phyloP scores from a whole-genome alignment of 2,329 filamentous ascomycete genomes.

The Talaromyces sp. region DNA sequence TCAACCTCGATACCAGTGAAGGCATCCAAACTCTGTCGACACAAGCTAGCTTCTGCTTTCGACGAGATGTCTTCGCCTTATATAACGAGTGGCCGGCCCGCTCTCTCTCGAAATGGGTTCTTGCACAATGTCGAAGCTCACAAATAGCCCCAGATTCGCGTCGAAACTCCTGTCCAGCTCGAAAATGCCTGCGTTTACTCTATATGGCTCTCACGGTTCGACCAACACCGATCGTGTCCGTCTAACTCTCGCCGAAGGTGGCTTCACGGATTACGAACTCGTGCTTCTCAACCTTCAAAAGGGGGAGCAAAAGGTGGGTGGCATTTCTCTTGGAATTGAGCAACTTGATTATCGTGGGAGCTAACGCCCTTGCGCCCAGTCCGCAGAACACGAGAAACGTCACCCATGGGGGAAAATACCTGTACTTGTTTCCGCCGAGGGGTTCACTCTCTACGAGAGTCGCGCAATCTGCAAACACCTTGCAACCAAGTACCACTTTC shows the following conservation, averaged over 20 bases:
- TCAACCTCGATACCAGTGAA: too few relatives aligned
- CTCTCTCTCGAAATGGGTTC: background rate
- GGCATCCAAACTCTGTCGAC: background rate
- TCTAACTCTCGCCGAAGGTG: constrained; percentile 8
- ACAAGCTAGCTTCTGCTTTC: too few relatives aligned
- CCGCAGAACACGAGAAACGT: constrained; percentile 5
- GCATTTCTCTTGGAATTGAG: background rate
- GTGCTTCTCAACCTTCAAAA: constrained; percentile 4
- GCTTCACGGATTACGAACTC: constrained; percentile 7
- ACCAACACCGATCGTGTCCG: constrained; percentile 7
- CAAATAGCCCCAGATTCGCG: background rate
- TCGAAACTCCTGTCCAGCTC: background rate
- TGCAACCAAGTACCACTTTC: constrained; percentile 6
- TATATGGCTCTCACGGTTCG: constrained; percentile 8
- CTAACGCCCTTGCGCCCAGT: background rate
- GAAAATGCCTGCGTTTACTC: constrained; percentile 12
- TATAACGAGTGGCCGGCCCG: background rate
- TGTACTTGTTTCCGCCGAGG: background rate
- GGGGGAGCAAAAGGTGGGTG: constrained; percentile 7
- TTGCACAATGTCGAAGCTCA: background rate
- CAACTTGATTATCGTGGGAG: too few relatives aligned
- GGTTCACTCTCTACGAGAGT: constrained; percentile 10
- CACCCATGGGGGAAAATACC: constrained; percentile 12
- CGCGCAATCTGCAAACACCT: constrained; percentile 11
- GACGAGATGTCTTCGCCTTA: background rate